Conservation (phyloP, 768 basidiomycete species). For the Mycena chlorophos region DNA sequence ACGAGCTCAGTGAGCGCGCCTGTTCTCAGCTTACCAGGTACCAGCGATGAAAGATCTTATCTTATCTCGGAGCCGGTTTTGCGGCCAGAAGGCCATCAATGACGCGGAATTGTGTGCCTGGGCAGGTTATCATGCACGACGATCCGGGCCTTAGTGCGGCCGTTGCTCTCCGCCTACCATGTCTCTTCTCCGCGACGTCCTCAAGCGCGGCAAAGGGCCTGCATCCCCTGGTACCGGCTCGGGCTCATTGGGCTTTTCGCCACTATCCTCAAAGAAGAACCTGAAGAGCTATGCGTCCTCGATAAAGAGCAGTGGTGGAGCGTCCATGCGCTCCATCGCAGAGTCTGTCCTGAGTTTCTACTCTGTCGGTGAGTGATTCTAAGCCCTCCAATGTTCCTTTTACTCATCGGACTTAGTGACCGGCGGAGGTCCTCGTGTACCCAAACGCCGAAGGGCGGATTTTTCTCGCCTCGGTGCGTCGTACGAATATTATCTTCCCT, state of each 20-base stretch:
- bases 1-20: too few relatives aligned
- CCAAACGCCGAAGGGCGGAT: constrained; percentile 16
- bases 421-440: constrained; percentile 8
- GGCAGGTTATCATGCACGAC: too few relatives aligned
- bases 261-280: constrained; percentile 15
- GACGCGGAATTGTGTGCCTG: too few relatives aligned
- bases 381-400: too few relatives aligned
- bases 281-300: constrained; percentile 19
- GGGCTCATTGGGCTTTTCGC: neutral
- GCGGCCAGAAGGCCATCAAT: too few relatives aligned
- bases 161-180: too few relatives aligned
- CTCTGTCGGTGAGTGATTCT: too few relatives aligned
- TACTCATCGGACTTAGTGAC: too few relatives aligned
- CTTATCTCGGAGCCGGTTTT: too few relatives aligned
- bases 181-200: constrained; percentile 1
- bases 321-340: constrained; percentile 19
- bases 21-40: too few relatives aligned
- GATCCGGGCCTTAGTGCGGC: too few relatives aligned
- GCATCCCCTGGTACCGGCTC: neutral
- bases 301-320: constrained; percentile 13
- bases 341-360: constrained; percentile 19
- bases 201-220: neutral
- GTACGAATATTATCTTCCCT: neutral
- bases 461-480: constrained; percentile 11
- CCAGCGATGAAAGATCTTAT: too few relatives aligned